A percentile compares a stretch with the other conserved stretches of the same genome.
Conservation (phyloP, 441 rosid species). For the Euphorbia corollata region DNA sequence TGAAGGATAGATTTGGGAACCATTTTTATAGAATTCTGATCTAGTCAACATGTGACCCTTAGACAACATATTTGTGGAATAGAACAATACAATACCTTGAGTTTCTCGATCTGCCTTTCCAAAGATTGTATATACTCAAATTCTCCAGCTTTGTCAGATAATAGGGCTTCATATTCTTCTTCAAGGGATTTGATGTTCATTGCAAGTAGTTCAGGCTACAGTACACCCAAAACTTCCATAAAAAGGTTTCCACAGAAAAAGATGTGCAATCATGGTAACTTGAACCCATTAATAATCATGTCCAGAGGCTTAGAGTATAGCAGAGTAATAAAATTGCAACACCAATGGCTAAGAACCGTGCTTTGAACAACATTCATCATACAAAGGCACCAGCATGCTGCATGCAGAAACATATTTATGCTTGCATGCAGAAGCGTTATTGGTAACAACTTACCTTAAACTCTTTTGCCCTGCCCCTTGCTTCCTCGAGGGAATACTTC, state of each 20-base stretch:
- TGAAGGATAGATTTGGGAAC: conserved; percentile 5
- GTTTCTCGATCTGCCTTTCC: conserved; percentile 39
- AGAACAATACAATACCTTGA: conserved; percentile 35
- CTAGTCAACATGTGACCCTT: neutral
- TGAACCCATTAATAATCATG: conserved; percentile 1
- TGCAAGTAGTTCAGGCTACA: conserved; percentile 50
- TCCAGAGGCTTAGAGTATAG: neutral
- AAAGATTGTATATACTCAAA: conserved; percentile 42
- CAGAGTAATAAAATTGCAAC: neutral
- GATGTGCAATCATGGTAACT: neutral
- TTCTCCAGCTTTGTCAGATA: conserved; percentile 55
- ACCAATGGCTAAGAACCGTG: neutral
- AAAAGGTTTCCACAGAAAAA: neutral
- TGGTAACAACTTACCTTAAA: conserved; percentile 37
- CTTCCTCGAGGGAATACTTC: conserved; percentile 39
- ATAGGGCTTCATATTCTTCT: conserved; percentile 43
- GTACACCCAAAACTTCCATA: conserved; percentile 13
- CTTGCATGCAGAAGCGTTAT: neutral
- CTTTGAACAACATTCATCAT: neutral
- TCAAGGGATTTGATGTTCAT: conserved; percentile 44
- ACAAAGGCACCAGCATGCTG: neutral
- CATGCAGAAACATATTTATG: neutral
- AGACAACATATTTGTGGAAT: neutral
- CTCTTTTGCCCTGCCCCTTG: conserved; percentile 40
- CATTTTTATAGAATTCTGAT: too few species aligned